phyloP scores from a whole-genome alignment of 306 rosid genomes.

The Prunus padus region DNA sequence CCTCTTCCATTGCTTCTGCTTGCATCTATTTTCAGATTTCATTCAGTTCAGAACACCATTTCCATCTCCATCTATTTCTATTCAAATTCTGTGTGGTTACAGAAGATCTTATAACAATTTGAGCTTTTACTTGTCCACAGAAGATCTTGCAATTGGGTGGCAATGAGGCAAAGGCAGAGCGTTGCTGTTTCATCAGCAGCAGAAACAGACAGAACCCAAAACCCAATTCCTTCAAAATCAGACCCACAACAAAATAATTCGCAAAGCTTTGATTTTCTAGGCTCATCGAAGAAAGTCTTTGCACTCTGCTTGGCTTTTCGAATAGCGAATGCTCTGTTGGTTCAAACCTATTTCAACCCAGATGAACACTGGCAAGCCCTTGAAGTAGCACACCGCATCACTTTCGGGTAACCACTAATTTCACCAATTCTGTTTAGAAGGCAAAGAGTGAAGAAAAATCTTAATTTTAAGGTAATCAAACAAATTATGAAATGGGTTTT shows the following conservation, averaged over 20 bases:
- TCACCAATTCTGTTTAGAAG: background rate
- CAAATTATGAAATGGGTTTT: constrained; percentile 14
- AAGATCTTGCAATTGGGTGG: background rate
- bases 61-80: too few relatives aligned
- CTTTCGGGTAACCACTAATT: constrained; percentile 52
- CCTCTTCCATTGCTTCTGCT: background rate
- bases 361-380: constrained; percentile 99
- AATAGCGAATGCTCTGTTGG: constrained; percentile 60
- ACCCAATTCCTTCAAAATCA: constrained; percentile 25
- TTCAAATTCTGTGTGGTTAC: background rate
- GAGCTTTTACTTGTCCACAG: background rate
- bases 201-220: background rate
- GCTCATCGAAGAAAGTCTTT: constrained; percentile 41
- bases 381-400: constrained; percentile 84
- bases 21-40: too few relatives aligned
- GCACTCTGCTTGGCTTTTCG: constrained; percentile 69
- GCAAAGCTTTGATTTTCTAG: background rate
- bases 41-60: too few relatives aligned
- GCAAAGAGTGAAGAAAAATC: too few relatives aligned
- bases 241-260: constrained; percentile 16
- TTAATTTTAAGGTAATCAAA: background rate
- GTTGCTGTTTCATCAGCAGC: constrained; percentile 15
- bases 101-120: background rate
- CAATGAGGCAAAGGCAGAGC: constrained; percentile 57
- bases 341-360: constrained; percentile 88